A percentile compares a stretch with the other conserved stretches of the same genome.
phyloP scores from a whole-genome alignment of 164 flowering plant species.

The Brasenia schreberi region DNA sequence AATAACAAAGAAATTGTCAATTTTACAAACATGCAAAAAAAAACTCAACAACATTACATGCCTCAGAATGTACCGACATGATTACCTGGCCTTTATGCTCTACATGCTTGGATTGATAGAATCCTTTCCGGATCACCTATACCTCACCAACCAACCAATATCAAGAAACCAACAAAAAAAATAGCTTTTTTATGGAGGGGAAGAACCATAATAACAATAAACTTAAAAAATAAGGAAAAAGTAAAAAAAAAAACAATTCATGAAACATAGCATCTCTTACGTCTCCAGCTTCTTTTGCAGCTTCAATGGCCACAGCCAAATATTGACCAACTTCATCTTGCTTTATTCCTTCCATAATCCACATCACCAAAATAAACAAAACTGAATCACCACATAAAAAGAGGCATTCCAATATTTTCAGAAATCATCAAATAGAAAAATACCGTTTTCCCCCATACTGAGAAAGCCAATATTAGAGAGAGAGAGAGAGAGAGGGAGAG shows the following conservation, averaged over 20 bases:
- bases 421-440: not conserved
- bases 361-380: not conserved
- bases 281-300: slow-evolving; percentile 84
- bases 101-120: slow-evolving; percentile 57
- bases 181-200: not conserved
- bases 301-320: slow-evolving; percentile 60
- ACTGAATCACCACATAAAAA: not conserved
- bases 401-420: not conserved
- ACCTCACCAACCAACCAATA: slow-evolving; percentile 4
- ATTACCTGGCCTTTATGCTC: slow-evolving; percentile 88
- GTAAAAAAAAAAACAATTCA: not conserved
- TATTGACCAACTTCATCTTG: slow-evolving; percentile 40
- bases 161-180: not conserved
- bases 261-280: slow-evolving; percentile 12
- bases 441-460: slow-evolving; percentile 11
- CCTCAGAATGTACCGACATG: not conserved
- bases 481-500: slow-evolving; percentile 1
- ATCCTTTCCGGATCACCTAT: slow-evolving; percentile 68
- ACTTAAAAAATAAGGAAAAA: not conserved
- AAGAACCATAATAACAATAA: not conserved
- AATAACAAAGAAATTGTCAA: no score
- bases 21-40: no score
- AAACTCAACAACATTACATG: not conserved
- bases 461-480: not conserved
- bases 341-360: not conserved